Percentiles rank a stretch among this genome's conserved stretches.
These are phyloP conservation scores for Aspergillus transmontanensis DNA, from an alignment of 2,329 filamentous ascomycete species.

Conservation along the genomic window DNA sequence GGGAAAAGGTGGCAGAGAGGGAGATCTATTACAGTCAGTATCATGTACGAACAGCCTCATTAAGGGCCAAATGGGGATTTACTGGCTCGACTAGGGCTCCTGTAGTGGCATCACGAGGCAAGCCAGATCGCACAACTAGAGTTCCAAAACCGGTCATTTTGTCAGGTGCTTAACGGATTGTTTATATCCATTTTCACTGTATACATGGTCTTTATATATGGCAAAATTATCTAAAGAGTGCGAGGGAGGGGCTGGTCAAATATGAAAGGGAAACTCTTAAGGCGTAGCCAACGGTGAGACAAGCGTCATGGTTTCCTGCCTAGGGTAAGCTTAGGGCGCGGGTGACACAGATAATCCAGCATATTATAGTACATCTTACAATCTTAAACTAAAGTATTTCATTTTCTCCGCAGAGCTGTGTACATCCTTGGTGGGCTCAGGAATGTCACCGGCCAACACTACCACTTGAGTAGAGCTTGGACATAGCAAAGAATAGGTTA, in stretches of 20 bases:
- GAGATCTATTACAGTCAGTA: too few species aligned
- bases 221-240: neutral
- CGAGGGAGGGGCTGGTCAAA: neutral
- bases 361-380: neutral
- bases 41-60: too few species aligned
- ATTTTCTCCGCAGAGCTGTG: neutral
- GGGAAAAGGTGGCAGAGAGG: too few species aligned
- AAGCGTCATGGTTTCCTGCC: neutral
- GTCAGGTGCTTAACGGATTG: neutral
- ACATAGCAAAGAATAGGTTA: neutral
- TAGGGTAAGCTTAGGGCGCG: neutral
- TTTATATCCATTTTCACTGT: neutral
- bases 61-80: too few species aligned
- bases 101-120: neutral
- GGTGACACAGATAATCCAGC: neutral
- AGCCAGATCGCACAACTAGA: neutral
- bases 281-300: too few species aligned
- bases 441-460: neutral
- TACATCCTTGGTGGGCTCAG: neutral
- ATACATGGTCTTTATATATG: neutral
- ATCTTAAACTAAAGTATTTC: neutral
- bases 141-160: neutral
- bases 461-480: neutral
- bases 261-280: neutral
- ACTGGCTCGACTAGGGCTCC: too few species aligned